Conservation (phyloP, 768 basidiomycete genomes). For the Guyanaporus albipodus region DNA sequence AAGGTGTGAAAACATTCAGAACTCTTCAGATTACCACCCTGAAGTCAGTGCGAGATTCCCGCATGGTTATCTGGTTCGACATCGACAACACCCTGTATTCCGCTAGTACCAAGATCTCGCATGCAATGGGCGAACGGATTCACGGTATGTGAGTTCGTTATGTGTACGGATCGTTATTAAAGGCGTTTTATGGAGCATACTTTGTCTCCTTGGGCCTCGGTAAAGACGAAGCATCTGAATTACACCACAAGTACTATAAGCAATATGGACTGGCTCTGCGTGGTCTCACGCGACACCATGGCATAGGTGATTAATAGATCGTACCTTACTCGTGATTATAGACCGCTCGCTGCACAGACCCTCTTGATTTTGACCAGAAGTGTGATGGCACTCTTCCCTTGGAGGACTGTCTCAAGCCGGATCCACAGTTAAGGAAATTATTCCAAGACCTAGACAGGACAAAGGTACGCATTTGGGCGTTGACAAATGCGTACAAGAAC, state of each 20-base stretch:
- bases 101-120: constrained; percentile 65
- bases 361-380: constrained; percentile 77
- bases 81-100: constrained; percentile 90
- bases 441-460: constrained; percentile 75
- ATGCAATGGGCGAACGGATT: constrained; percentile 76
- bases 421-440: constrained; percentile 58
- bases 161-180: neutral
- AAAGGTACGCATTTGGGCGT: constrained; percentile 77
- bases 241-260: constrained; percentile 71
- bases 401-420: constrained; percentile 70
- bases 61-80: constrained; percentile 71
- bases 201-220: constrained; percentile 67
- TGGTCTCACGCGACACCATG: constrained; percentile 71
- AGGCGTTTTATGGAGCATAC: constrained; percentile 47
- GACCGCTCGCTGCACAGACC: constrained; percentile 45
- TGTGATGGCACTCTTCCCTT: constrained; percentile 84
- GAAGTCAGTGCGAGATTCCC: constrained; percentile 41
- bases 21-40: neutral
- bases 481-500: constrained; percentile 79
- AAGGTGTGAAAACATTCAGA: constrained; percentile 21
- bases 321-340: neutral
- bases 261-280: constrained; percentile 82
- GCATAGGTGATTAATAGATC: constrained; percentile 50
- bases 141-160: constrained; percentile 47
- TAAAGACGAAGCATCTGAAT: constrained; percentile 61